Evolutionary conservation across 495 filamentous ascomycete species (phyloP).

Genomic region (Tetracladium setigerum): DNA sequence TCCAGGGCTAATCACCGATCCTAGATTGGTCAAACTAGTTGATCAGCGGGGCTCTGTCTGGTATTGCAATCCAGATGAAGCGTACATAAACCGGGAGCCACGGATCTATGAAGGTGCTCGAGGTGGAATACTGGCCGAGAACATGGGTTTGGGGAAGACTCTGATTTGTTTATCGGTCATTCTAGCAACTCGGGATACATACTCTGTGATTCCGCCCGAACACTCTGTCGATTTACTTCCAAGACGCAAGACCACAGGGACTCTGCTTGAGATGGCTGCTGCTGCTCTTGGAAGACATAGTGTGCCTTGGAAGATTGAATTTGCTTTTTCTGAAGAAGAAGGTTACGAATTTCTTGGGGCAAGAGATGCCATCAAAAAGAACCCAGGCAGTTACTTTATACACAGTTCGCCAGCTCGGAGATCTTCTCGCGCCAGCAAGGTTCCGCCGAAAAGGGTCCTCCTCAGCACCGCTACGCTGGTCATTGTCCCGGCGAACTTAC

Average conservation of each 20-base stretch:
- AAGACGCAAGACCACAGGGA: constrained; percentile 37
- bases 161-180: constrained; percentile 79
- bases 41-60: constrained; percentile 57
- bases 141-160: constrained; percentile 75
- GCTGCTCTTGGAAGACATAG: constrained; percentile 55
- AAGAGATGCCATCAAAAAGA: constrained; percentile 44
- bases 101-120: constrained; percentile 63
- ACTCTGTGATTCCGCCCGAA: constrained; percentile 55
- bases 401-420: constrained; percentile 37
- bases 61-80: constrained; percentile 65
- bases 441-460: constrained; percentile 41
- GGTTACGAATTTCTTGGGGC: constrained; percentile 40
- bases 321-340: constrained; percentile 31
- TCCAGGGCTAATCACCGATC: constrained; percentile 59
- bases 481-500: constrained; percentile 59
- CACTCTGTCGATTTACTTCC: constrained; percentile 40
- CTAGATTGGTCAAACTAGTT: constrained; percentile 49
- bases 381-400: constrained; percentile 47
- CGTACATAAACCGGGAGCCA: constrained; percentile 51
- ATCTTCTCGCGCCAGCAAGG: constrained; percentile 26
- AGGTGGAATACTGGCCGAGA: constrained; percentile 73
- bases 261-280: constrained; percentile 64
- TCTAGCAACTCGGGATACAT: constrained; percentile 67
- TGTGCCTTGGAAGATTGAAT: constrained; percentile 59
- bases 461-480: constrained; percentile 64